Base-by-base conservation (phyloP, 192 early-diverging fungal genomes). In the Entomortierella parvispora region DNA sequence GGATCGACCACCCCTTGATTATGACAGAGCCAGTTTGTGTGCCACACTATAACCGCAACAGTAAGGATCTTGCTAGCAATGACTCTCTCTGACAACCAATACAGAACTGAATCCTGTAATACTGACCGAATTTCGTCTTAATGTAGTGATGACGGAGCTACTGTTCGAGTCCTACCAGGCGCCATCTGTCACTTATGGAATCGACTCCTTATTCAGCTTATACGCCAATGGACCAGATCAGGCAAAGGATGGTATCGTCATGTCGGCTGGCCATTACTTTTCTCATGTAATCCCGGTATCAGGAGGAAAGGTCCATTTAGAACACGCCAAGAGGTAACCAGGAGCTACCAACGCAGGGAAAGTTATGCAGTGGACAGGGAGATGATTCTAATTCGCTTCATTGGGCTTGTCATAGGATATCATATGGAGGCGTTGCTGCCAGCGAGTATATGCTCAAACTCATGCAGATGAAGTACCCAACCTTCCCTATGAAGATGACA, bases 381-480 rank as follows among this genome's bases (percentile, higher is more conserved):
- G 44, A 45, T n/a, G n/a, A n/a, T n/a, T n/a, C n/a, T n/a, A n/a
- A n/a, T n/a, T n/a, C n/a, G n/a, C n/a, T n/a, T n/a, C n/a, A n/a
- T n/a, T n/a, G n/a, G n/a, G n/a, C n/a, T n/a, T n/a, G n/a, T n/a
- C n/a, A n/a, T 70, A 93, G 92, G 26, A 86, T 97, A 25, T 86
- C 90, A 20, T 91, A 93, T 72, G 95, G 96, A 58, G 94, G 94
- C 1, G 75, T 82, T 22, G 78, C 90, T 60, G 85, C 92, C 45
- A 88, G 90, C 11, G 93, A 95, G 26, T 94, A 90, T 55, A 82
- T 97, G 91, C 81, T 93, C 33, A 93, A 93, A 69, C 85, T 96
- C 2, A 82, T 96, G 83, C 94, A 96, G 80, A 86, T 93, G 40
- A 97, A 97, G 68, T 97, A 96, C 65, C 91, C 95, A 0, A 90